Evolutionary conservation across 495 filamentous ascomycete species (phyloP), one percentile per base, ranked within the genome.

Genomic region (Xylaria bambusicola): DNA sequence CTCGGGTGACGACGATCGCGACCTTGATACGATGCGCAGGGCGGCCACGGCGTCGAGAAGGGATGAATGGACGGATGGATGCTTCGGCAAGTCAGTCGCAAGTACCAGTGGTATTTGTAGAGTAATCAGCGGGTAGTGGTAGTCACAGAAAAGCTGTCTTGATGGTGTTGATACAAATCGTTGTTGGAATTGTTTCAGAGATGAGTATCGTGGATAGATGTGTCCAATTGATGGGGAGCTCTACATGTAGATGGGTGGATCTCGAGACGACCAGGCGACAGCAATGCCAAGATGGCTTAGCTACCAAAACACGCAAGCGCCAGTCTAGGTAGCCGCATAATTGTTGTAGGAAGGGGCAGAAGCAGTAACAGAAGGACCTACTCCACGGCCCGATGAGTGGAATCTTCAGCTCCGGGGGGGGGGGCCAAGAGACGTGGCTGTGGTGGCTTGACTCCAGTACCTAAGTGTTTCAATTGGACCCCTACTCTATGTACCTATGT

Each of bases 261-360:
- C 54, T 40, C 21, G 10, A 21, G 33, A 27, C 53, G 27, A 18
- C 52, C 24, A 49, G 55, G 54, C 54, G 44, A 42, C 52, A 26
- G 38, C 50, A 35, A 52, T 23, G 52, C 23, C 52, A 36, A 54
- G 38, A 54, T 54, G 52, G 33, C 50, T 41, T 4, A 53, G 50
- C 36, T 53, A 35, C 50, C 2, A 41, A 20, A 52, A 52, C 50
- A 15, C 50, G 50, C 50, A 53, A 53, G 35, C 40, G 15, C 36
- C 17, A 31, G 36, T 38, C 36, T 38, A 15, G 29, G 29, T 33
- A 33, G 36, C 36, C 15, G n/a, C n/a, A n/a, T n/a, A n/a, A 6
- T 38, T 38, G 8, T 38, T 6, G 5, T 33, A 33, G 29, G 29
- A 10, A 33, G 29, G 29, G 5, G 10, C 29, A 10, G 5, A 33